These are phyloP conservation scores for Solanum pimpinellifolium DNA, from an alignment of 257 asterid genomes.

Conservation along the genomic window DNA sequence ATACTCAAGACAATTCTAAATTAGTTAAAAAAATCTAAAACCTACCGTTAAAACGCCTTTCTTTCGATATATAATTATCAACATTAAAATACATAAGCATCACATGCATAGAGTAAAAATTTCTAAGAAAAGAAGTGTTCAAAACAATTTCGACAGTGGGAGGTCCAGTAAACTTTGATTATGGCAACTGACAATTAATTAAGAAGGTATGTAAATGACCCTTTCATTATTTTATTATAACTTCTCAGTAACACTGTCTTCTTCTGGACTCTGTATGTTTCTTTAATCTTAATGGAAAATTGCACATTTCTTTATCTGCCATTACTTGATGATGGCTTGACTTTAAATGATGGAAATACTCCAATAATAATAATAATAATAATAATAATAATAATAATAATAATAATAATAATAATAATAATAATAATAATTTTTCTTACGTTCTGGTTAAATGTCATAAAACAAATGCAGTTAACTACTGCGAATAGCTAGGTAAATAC, in stretches of 20 bases:
- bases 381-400: too few relatives aligned
- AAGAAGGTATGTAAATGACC: neutral
- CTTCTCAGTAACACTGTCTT: neutral
- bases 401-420: too few relatives aligned
- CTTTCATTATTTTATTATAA: too few relatives aligned
- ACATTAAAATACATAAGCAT: neutral
- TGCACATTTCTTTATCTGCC: neutral
- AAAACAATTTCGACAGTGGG: neutral
- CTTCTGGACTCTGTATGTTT: neutral
- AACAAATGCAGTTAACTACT: neutral
- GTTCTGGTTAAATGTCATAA: neutral
- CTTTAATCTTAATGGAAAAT: neutral
- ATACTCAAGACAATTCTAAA: neutral
- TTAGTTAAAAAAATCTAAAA: too few relatives aligned
- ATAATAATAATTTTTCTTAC: neutral
- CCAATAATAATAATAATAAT: too few relatives aligned
- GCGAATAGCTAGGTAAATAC: too few relatives aligned
- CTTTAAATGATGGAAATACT: neutral
- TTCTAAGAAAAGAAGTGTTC: neutral
- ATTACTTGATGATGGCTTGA: neutral
- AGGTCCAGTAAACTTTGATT: neutral
- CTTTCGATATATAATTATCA: neutral
- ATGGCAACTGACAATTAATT: neutral
- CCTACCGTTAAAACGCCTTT: neutral
- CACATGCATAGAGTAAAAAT: neutral